Conservation (phyloP, 139 green algal species). For the Auxenochlorella pyrenoidosa region DNA sequence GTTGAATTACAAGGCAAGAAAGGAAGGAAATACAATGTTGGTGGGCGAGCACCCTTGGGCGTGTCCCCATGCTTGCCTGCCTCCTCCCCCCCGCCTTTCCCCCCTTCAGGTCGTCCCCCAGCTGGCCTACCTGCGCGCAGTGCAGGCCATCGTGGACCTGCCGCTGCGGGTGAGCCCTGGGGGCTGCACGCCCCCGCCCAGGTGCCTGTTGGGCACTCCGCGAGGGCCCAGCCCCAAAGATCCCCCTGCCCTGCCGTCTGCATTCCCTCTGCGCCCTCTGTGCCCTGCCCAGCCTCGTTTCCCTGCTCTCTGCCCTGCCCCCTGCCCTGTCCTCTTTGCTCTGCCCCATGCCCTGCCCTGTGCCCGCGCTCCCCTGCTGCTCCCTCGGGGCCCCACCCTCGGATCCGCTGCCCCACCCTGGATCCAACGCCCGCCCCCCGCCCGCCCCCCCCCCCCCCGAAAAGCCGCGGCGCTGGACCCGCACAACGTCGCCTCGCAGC, state of each 20-base stretch:
- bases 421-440: background rate
- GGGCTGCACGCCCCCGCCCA: no score
- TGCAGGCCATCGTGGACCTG: slow-evolving; percentile 61
- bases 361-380: no score
- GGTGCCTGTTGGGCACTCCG: no score
- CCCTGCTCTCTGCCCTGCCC: background rate
- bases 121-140: slow-evolving; percentile 73
- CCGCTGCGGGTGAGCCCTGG: slow-evolving; percentile 29
- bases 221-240: no score
- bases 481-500: slow-evolving; percentile 42
- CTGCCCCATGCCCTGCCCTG: background rate
- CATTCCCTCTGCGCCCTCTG: background rate
- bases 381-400: no score
- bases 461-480: slow-evolving; percentile 78
- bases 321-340: background rate
- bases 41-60: no score
- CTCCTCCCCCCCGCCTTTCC: no score
- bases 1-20: no score
- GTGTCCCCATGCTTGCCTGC: no score
- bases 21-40: no score
- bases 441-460: slow-evolving; percentile 31
- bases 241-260: no score
- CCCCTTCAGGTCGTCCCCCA: slow-evolving; percentile 58
- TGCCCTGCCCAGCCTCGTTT: background rate
- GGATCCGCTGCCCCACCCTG: no score